These are phyloP conservation scores for Erysimum cheiranthoides DNA, from an alignment of 345 rosid species.

Conservation along the genomic window DNA sequence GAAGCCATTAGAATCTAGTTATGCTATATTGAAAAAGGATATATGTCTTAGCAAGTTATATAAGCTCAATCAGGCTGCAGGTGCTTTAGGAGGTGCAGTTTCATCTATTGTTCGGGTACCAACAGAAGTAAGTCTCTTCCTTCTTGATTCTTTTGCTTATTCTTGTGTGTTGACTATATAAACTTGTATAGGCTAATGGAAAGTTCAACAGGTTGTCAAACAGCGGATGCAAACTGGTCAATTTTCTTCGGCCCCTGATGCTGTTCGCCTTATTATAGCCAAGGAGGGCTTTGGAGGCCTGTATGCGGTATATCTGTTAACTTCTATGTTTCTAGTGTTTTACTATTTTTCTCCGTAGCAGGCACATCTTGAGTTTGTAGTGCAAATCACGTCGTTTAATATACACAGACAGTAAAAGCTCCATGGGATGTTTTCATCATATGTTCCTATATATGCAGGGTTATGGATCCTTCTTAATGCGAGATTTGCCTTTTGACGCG, in stretches of 20 bases:
- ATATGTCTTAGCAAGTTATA: conserved; percentile 41
- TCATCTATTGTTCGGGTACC: conserved; percentile 82
- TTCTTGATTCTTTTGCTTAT: conserved; percentile 14
- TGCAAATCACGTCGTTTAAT: conserved; percentile 1
- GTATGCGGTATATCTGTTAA: conserved; percentile 61
- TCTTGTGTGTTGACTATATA: conserved; percentile 5
- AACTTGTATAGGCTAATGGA: conserved; percentile 18
- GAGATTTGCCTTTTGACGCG: conserved; percentile 96
- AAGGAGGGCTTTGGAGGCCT: conserved; percentile 73
- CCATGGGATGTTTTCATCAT: neutral
- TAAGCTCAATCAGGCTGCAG: conserved; percentile 74
- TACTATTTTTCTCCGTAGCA: neutral
- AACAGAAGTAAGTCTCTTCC: conserved; percentile 59
- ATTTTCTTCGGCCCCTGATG: conserved; percentile 68
- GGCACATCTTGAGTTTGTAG: conserved; percentile 3
- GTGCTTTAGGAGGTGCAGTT: conserved; percentile 79
- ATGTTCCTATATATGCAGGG: conserved; percentile 58
- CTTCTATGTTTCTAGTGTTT: conserved; percentile 23
- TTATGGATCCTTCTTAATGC: conserved; percentile 81
- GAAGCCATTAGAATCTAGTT: conserved; percentile 4
- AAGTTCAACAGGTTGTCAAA: conserved; percentile 63
- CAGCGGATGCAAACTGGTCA: conserved; percentile 83
- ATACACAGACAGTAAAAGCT: neutral
- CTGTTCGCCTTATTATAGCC: conserved; percentile 65
- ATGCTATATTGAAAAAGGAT: conserved; percentile 7